Base-by-base conservation (phyloP, 768 basidiomycete genomes). In the Lentinula boryana region DNA sequence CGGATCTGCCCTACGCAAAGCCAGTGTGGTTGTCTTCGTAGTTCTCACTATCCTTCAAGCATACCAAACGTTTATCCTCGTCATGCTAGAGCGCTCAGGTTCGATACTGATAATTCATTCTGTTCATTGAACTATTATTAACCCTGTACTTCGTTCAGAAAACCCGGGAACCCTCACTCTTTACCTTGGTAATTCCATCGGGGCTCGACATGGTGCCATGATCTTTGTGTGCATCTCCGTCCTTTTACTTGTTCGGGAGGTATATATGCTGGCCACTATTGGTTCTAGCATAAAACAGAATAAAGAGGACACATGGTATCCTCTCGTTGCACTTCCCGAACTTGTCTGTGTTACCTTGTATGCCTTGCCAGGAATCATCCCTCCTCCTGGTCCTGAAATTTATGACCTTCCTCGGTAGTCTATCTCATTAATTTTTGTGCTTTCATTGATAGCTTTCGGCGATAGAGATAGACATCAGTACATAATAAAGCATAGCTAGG, bases 251-350 rank as follows among this genome's bases (percentile, higher is more conserved):
- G 58, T 78, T 6, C 72, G 78, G n/a, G 75, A 79, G 58, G 61
- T 62, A 2, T 80, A 75, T 63, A 53, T 69, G 21, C 69, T 68
- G 0, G 76, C 68, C 8, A 78, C 77, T 0, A 53, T 76, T 1
- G 63, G 58, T 23, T 63, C 76, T 36, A 36, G 61, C 4, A 18
- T 43, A 1, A 71, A 65, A 43, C 67, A 71, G 56, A 66, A 69
- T 23, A 65, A 72, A 18, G 79, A 80, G 58, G 67, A 63, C 23
- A 63, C 71, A 4, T 79, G 78, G 78, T 80, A 79, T 59, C 77
- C 78, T 1, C 63, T 80, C 2, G 64, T 74, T 4, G 76, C 74
- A 1, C 55, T 76, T 4, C 72, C 78, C 0, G 79, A 80, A 63
- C 57, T 77, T 27, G 60, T 79, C 13, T 73, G 73, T 0, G 75